Percentiles rank a stretch among this genome's conserved stretches.
Evolutionary conservation across 2,329 filamentous ascomycete species (phyloP).

Genomic region (Pseudohalonectria lignicola): DNA sequence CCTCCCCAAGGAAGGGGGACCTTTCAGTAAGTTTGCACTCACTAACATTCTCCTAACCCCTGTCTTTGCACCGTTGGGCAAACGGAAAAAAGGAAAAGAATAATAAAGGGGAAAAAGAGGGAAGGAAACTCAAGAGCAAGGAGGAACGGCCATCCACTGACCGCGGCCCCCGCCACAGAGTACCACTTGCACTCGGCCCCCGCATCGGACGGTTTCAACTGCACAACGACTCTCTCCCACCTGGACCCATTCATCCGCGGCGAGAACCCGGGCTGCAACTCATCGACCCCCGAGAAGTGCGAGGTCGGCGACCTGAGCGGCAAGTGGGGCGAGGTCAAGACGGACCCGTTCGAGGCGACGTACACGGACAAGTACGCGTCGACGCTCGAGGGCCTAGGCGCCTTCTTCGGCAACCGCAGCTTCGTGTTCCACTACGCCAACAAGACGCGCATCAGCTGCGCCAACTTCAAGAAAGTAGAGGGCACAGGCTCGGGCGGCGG

Average conservation of each 20-base stretch:
- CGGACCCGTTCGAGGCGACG: constrained; percentile 33
- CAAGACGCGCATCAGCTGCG: constrained; percentile 53
- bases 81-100: neutral
- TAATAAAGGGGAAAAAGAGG: neutral
- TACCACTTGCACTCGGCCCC: constrained; percentile 64
- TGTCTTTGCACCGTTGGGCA: neutral
- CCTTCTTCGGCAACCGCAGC: constrained; percentile 55
- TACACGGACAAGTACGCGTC: constrained; percentile 51
- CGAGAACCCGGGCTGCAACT: constrained; percentile 50
- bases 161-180: too few species aligned
- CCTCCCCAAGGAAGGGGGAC: constrained; percentile 18
- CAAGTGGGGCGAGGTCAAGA: constrained; percentile 54
- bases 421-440: constrained; percentile 54
- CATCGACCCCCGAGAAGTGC: constrained; percentile 47
- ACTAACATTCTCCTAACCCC: neutral
- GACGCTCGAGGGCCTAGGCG: constrained; percentile 32
- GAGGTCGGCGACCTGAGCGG: constrained; percentile 68
- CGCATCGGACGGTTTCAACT: constrained; percentile 58
- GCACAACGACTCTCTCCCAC: constrained; percentile 55
- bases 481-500: constrained; percentile 9
- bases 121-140: neutral
- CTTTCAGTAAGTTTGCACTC: constrained; percentile 27
- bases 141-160: too few species aligned
- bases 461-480: constrained; percentile 38
- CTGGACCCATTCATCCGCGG: constrained; percentile 60